A percentile compares a stretch with the other conserved stretches of the same genome.
phyloP scores from a whole-genome alignment of 2,329 filamentous ascomycete species.

The Phialocephala sp. region DNA sequence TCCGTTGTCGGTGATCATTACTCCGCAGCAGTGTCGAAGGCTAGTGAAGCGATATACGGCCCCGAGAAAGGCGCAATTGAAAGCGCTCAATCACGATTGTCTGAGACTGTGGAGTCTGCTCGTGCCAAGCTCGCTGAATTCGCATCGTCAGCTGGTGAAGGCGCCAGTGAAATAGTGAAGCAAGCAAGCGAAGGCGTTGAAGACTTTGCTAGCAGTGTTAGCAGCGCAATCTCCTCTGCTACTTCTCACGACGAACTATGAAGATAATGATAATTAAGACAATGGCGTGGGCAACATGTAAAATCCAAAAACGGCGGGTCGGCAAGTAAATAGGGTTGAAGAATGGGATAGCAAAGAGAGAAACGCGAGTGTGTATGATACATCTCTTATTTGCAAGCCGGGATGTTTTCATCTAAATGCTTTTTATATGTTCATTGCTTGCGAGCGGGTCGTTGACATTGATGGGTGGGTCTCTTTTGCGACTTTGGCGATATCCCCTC shows the following conservation, averaged over 20 bases:
- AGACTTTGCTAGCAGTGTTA: conserved; percentile 53
- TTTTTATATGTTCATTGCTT: conserved; percentile 6
- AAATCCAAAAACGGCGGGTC: neutral
- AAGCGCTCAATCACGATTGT: conserved; percentile 39
- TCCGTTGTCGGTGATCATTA: conserved; percentile 31
- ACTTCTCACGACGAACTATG: conserved; percentile 60
- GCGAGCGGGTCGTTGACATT: conserved; percentile 2
- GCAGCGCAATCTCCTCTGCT: conserved; percentile 47
- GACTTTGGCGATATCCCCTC: conserved; percentile 11
- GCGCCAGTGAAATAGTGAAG: conserved; percentile 44
- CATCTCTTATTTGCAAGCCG: conserved; percentile 4
- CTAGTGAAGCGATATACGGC: conserved; percentile 37
- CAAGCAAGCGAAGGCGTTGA: conserved; percentile 50
- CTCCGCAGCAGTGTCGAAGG: conserved; percentile 29
- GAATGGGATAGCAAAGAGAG: neutral
- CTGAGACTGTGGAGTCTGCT: conserved; percentile 39
- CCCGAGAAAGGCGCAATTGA: conserved; percentile 39
- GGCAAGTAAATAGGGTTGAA: neutral
- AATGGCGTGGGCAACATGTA: conserved; percentile 13
- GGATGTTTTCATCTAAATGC: neutral
- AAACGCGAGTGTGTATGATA: neutral
- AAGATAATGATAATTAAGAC: conserved; percentile 30
- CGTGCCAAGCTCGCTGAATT: conserved; percentile 38
- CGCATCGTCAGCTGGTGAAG: conserved; percentile 38
- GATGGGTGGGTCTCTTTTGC: neutral